These are phyloP conservation scores for Cutaneotrichosporon cyanovorans DNA, from an alignment of 1,284 basidiomycete genomes.

Conservation along the genomic window DNA sequence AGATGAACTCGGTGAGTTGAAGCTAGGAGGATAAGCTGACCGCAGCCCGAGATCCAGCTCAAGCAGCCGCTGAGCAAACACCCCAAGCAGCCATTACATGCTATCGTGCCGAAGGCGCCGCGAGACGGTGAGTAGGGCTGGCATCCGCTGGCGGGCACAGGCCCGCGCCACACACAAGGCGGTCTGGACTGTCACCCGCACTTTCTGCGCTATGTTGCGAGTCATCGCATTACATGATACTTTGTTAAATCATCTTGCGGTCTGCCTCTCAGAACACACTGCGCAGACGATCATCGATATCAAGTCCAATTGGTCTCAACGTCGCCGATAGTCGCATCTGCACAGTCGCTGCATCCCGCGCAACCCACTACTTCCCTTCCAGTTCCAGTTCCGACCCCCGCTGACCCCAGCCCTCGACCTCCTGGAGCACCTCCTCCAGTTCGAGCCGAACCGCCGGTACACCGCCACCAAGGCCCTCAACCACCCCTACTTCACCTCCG, in stretches of 20 bases:
- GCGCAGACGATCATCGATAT: no score
- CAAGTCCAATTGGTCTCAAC: no score
- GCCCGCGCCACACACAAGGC: no score
- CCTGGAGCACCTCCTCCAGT: slow-evolving; percentile 89
- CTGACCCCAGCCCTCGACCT: slow-evolving; percentile 70
- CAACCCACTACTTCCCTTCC: no score
- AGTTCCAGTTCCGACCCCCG: background rate
- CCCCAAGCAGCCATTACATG: slow-evolving; percentile 80
- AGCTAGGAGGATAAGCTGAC: background rate
- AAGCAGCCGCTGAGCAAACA: slow-evolving; percentile 59
- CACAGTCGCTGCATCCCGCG: no score
- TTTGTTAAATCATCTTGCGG: no score
- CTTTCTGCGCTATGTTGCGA: no score
- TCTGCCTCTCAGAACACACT: no score
- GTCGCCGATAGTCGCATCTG: no score
- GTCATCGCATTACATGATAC: no score
- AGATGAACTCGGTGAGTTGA: slow-evolving; percentile 72
- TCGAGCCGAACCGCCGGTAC: slow-evolving; percentile 88
- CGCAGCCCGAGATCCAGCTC: slow-evolving; percentile 79
- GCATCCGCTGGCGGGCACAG: no score
- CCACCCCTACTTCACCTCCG: slow-evolving; percentile 80
- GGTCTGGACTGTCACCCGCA: no score
- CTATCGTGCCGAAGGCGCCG: slow-evolving; percentile 86
- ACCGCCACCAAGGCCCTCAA: slow-evolving; percentile 85
- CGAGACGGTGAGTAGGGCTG: slow-evolving; percentile 63